These are phyloP conservation scores for Piper longum DNA, from an alignment of 164 flowering plant species.

Conservation along the genomic window DNA sequence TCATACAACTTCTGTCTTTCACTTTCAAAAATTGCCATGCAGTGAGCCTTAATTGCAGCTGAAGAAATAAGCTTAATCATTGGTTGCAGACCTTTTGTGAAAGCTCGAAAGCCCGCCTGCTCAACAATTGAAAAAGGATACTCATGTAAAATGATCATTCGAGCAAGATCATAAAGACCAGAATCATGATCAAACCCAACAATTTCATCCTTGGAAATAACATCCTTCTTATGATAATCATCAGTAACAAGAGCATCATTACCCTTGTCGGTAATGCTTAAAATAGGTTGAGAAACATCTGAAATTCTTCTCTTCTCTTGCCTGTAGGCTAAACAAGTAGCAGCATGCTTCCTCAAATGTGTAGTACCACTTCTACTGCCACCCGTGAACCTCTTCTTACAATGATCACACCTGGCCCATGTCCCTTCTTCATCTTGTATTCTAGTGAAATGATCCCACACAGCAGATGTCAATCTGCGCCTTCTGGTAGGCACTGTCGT, in stretches of 20 bases:
- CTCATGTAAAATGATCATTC: conserved; percentile 6
- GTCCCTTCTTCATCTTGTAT: conserved; percentile 1
- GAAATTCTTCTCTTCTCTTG: not conserved
- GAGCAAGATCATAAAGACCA: conserved; percentile 8
- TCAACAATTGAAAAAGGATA: conserved; percentile 5
- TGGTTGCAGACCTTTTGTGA: conserved; percentile 5
- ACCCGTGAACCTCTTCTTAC: not conserved
- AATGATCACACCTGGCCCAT: conserved; percentile 1
- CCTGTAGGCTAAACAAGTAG: not conserved
- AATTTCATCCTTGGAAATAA: not conserved
- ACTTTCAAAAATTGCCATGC: conserved; percentile 5
- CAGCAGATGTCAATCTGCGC: conserved; percentile 1
- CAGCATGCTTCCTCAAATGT: not conserved
- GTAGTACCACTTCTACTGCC: conserved; percentile 4
- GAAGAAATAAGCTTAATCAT: conserved; percentile 1
- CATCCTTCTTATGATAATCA: not conserved
- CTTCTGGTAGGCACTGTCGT: not conserved
- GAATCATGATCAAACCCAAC: conserved; percentile 2
- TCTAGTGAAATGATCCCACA: conserved; percentile 1
- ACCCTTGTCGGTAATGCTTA: not conserved
- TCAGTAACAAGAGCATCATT: not conserved
- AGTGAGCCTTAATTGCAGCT: conserved; percentile 2
- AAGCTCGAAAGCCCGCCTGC: conserved; percentile 3
- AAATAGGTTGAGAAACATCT: not conserved
- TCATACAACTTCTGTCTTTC: conserved; percentile 6